A percentile compares a stretch with the other conserved stretches of the same genome.
Evolutionary conservation across 768 basidiomycete species (phyloP).

Genomic region (Pulveroboletus sp.): DNA sequence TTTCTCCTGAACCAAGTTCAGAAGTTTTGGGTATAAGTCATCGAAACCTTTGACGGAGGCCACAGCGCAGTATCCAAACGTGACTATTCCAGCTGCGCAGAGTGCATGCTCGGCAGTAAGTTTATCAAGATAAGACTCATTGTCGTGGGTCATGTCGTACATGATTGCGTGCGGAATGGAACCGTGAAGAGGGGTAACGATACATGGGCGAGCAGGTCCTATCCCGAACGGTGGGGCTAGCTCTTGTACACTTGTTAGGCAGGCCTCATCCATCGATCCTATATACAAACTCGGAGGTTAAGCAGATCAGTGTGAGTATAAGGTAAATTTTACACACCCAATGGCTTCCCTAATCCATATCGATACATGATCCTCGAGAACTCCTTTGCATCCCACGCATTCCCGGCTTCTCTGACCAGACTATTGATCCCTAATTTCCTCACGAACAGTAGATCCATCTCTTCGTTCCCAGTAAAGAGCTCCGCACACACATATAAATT

Average conservation of each 20-base stretch:
- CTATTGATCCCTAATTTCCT: slow-evolving; percentile 90
- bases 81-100: slow-evolving; percentile 88
- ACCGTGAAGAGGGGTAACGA: slow-evolving; percentile 78
- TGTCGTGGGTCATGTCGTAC: slow-evolving; percentile 97
- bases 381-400: slow-evolving; percentile 86
- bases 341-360: slow-evolving; percentile 88
- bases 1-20: slow-evolving; percentile 84
- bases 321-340: slow-evolving; percentile 48
- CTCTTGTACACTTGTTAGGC: slow-evolving; percentile 70
- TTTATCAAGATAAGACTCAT: slow-evolving; percentile 87
- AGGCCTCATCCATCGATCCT: slow-evolving; percentile 94
- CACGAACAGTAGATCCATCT: slow-evolving; percentile 89
- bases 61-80: slow-evolving; percentile 83
- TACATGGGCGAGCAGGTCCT: slow-evolving; percentile 68
- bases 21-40: slow-evolving; percentile 91
- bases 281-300: not conserved
- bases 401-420: slow-evolving; percentile 91
- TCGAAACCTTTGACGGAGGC: slow-evolving; percentile 98
- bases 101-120: slow-evolving; percentile 92
- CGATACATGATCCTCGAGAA: slow-evolving; percentile 83
- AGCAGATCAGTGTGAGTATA: not conserved
- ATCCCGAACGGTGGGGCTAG: slow-evolving; percentile 79
- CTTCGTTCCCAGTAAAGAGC: slow-evolving; percentile 92
- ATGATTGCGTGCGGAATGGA: slow-evolving; percentile 88
- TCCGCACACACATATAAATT: slow-evolving; percentile 97